A percentile compares a stretch with the other conserved stretches of the same genome.
These are phyloP conservation scores for Fulvia fulva DNA, from an alignment of 2,329 filamentous ascomycete genomes.

Conservation along the genomic window DNA sequence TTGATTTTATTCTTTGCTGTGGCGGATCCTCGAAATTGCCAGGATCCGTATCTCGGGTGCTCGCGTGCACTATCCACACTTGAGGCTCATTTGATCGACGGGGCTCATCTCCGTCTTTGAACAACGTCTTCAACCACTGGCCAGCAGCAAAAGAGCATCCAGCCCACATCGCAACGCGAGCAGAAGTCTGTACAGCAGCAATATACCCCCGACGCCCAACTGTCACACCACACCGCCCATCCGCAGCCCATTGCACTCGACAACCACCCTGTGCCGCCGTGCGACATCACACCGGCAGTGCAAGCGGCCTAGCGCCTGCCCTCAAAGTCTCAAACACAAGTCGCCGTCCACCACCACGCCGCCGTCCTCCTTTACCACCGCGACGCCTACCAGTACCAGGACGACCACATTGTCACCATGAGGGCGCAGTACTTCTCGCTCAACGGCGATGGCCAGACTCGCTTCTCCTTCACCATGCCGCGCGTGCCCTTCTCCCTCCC, in stretches of 20 bases:
- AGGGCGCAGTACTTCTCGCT: constrained; percentile 27
- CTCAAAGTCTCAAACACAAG: background rate
- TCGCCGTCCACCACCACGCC: background rate
- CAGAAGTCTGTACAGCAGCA: background rate
- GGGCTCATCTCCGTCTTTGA: background rate
- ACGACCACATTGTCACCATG: constrained; percentile 18
- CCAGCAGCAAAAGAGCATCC: background rate
- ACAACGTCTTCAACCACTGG: background rate
- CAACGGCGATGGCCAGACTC: constrained; percentile 30
- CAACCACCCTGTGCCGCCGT: background rate
- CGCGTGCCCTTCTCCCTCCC: constrained; percentile 47
- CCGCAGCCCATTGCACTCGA: background rate
- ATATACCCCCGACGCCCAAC: background rate
- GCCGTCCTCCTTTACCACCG: background rate
- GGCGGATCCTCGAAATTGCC: background rate
- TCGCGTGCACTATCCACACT: background rate
- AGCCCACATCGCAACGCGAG: background rate
- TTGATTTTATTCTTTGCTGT: background rate
- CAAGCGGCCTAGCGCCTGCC: background rate
- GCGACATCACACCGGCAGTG: constrained; percentile 2
- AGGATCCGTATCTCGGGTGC: background rate
- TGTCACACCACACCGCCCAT: background rate
- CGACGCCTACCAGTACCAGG: constrained; percentile 1
- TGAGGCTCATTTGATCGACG: background rate
- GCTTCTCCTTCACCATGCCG: constrained; percentile 40